Conservation (phyloP, 305 asterid genomes). For the Rubia tinctorum region DNA sequence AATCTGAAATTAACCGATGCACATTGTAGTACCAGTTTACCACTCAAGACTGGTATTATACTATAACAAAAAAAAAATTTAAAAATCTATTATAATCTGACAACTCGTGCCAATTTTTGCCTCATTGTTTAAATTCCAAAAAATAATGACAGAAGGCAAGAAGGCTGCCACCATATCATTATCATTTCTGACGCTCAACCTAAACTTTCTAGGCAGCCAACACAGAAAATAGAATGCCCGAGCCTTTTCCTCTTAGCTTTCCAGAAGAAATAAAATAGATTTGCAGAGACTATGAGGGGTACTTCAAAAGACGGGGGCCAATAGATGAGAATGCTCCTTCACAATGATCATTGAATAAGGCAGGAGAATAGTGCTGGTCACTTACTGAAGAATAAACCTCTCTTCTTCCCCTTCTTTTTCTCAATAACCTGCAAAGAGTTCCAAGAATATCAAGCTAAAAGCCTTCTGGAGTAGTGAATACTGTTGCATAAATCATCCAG, state of each 20-base stretch:
- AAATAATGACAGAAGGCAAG: neutral
- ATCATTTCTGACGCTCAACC: neutral
- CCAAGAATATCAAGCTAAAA: slow-evolving; percentile 6
- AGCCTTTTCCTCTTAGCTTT: neutral
- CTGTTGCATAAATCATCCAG: too few relatives aligned
- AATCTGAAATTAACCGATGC: too few relatives aligned
- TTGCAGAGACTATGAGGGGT: neutral
- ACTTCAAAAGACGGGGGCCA: neutral
- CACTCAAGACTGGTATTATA: too few relatives aligned
- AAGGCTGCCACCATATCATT: neutral
- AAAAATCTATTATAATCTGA: too few relatives aligned
- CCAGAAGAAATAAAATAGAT: neutral
- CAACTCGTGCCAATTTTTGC: neutral
- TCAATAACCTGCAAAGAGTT: slow-evolving; percentile 59
- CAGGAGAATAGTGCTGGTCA: slow-evolving; percentile 15
- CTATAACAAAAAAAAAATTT: too few relatives aligned
- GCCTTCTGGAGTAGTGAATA: neutral
- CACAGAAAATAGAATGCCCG: neutral
- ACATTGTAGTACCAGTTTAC: too few relatives aligned
- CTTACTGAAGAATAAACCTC: slow-evolving; percentile 63
- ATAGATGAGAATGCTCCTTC: neutral
- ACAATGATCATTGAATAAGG: neutral
- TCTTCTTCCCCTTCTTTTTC: slow-evolving; percentile 65
- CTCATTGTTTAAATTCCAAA: neutral
- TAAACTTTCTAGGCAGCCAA: neutral